Percentiles rank a stretch among this genome's conserved stretches.
Conservation (phyloP, 768 basidiomycete genomes). For the Udeniomyces megalosporus region DNA sequence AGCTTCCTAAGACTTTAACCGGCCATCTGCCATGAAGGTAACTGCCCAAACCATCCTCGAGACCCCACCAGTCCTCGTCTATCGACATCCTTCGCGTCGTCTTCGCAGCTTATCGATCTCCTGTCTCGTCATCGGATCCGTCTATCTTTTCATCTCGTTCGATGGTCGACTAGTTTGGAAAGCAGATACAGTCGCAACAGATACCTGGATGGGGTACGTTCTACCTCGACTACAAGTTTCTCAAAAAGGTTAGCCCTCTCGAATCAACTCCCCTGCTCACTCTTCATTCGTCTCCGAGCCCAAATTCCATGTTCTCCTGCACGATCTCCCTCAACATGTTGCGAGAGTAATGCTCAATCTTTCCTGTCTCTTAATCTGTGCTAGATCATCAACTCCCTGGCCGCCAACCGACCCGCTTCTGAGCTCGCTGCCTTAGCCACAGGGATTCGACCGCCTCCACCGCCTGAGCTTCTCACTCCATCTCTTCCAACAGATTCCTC, state of each 20-base stretch:
- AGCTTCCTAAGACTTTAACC: too few relatives aligned
- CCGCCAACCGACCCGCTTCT: slow-evolving; percentile 71
- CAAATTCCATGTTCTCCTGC: too few relatives aligned
- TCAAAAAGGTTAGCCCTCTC: slow-evolving; percentile 40
- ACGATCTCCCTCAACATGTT: too few relatives aligned
- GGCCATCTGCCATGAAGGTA: too few relatives aligned
- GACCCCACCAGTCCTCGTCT: too few relatives aligned
- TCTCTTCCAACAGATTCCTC: slow-evolving; percentile 19
- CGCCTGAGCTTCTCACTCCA: slow-evolving; percentile 33
- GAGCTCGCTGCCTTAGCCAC: slow-evolving; percentile 76
- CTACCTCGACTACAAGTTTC: slow-evolving; percentile 95
- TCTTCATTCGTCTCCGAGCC: too few relatives aligned
- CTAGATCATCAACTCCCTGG: slow-evolving; percentile 87
- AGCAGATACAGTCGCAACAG: slow-evolving; percentile 89
- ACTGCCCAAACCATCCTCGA: too few relatives aligned
- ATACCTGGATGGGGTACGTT: slow-evolving; percentile 90
- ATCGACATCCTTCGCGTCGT: not conserved
- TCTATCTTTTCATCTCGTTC: not conserved
- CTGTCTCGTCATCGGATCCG: not conserved
- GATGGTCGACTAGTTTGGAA: slow-evolving; percentile 58
- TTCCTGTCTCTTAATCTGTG: not conserved
- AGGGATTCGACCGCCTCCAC: slow-evolving; percentile 49
- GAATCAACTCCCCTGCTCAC: not conserved
- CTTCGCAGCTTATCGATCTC: too few relatives aligned
- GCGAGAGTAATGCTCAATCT: not conserved